phyloP scores from a whole-genome alignment of 768 basidiomycete genomes.

The Trametopsis cervina region DNA sequence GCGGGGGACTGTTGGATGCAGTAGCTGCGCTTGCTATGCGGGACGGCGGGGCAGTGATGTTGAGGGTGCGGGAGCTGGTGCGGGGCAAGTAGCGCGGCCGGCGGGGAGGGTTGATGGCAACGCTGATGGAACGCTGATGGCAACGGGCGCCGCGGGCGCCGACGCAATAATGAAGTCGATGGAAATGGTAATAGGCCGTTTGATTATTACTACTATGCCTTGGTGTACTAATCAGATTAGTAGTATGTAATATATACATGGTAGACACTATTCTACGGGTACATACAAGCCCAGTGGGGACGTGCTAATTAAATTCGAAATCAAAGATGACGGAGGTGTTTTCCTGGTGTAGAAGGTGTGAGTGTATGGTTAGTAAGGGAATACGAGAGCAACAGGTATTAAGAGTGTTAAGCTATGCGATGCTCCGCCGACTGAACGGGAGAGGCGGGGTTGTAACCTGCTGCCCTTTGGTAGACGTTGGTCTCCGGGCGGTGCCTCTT shows the following conservation, averaged over 20 bases:
- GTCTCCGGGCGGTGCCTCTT: background rate
- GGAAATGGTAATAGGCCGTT: no score
- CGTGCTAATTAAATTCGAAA: background rate
- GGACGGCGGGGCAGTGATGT: no score
- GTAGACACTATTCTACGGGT: background rate
- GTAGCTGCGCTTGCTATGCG: no score
- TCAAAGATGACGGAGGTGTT: background rate
- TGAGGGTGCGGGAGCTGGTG: no score
- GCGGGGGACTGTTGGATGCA: no score
- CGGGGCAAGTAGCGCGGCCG: no score
- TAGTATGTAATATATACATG: background rate
- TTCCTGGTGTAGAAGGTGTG: background rate
- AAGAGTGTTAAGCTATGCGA: background rate
- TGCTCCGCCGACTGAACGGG: background rate
- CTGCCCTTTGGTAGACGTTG: background rate
- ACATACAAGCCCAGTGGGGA: background rate
- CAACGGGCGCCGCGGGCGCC: no score
- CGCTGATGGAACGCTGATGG: no score
- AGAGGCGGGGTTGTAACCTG: background rate
- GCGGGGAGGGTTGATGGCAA: no score
- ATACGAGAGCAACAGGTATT: background rate
- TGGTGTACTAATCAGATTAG: no score
- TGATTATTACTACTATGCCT: no score
- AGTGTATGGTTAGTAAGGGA: background rate
- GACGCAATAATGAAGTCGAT: no score